Base-by-base conservation (phyloP, 2,329 filamentous ascomycete species). In the Pezicula neosporulosa region DNA sequence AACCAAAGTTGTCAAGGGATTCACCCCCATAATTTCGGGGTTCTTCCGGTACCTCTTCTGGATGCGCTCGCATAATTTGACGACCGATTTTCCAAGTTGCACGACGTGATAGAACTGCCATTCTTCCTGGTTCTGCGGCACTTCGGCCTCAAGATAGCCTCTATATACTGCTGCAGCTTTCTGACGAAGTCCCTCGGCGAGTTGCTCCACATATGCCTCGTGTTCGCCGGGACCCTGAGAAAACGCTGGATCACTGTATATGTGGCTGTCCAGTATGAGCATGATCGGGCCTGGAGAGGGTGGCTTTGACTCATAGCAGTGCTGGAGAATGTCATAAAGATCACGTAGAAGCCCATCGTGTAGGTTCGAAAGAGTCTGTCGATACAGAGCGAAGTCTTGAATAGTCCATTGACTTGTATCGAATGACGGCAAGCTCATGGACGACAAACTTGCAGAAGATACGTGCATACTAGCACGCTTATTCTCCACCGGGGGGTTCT, bases 91-190 rank as follows among this genome's bases (percentile, higher is more conserved):
- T 15, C 92, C 91, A 21, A 99, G 81, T 64, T 92, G 83, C 53
- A 97, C 90, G 51, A 97, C 87, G 68, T 97, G 90, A 56, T 82
- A 87, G 66, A 96, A 93, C 60, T 97, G 84, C 92, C 94, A 97
- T 46, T 89, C 80, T 57, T 91, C 84, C 60, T 90, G 86, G 50
- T 86, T 82, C 33, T 87, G 80, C 1, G 92, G 91, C 1, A 99
- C 85, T 63, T 92, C 82, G 55, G 86, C 83, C 52, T 92, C 82
- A 45, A 97, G 81, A 57, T 92, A 85, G 27, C 81, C 82, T 50
- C 87, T 82, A 66, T 99, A 97, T 5, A 87, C 85, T n/a, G 86
- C 82, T 16, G 81, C 81, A 7, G 93, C 92, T 63, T 87, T 87
- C 55, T 86, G 77, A 47, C 81, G 80, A 43, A 97, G 76, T 2